Evolutionary conservation across 352 stramenopile species (phyloP), one percentile per base, ranked within the genome.

Genomic region (Globisporangium canariense): DNA sequence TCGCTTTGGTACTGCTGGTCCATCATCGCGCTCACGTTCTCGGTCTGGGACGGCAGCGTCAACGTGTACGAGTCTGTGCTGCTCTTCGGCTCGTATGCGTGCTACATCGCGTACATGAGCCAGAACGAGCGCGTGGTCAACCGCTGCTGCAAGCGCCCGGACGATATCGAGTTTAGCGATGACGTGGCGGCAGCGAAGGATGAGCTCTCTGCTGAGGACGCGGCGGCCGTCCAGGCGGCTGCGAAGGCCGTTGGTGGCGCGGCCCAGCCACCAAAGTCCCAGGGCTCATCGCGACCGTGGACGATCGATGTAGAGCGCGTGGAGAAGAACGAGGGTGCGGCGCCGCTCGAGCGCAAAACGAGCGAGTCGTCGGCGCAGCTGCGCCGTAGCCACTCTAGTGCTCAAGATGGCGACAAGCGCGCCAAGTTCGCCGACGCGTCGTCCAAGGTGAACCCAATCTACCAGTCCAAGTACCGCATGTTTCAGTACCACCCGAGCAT

Each of bases 41-140:
- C 81, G 8, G 81, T 91, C 47, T 79, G 69, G 65, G 83, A 94
- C 60, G 84, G 81, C 25, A 65, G 28, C 6, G 79, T 96, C 25
- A 69, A 88, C 45, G 55, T 85, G 8, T 47, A 75, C 43, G 80
- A 94, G 62, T 91, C 87, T 6, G 61, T 73, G 16, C 46, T 88
- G 57, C 78, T 96, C 66, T 76, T 94, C 49, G 70, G 60, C 28
- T 90, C 80, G 47, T 91, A 91, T 59, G 66, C 53, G 32, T 68
- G 82, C 65, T 96, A 95, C 69, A 83, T 88, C 30, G 14, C 74
- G 40, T 94, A 93, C 71, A 85, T 96, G 76, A 76, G 73, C 41
- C 74, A 90, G 61, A 91, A 89, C 62, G 75, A 78, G 34, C 73
- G 67, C 36, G 66, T 95, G 49, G 71, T 90, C 36, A 74, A 77